Conservation (phyloP, 1,284 basidiomycete genomes). For the Volvariella volvacea region DNA sequence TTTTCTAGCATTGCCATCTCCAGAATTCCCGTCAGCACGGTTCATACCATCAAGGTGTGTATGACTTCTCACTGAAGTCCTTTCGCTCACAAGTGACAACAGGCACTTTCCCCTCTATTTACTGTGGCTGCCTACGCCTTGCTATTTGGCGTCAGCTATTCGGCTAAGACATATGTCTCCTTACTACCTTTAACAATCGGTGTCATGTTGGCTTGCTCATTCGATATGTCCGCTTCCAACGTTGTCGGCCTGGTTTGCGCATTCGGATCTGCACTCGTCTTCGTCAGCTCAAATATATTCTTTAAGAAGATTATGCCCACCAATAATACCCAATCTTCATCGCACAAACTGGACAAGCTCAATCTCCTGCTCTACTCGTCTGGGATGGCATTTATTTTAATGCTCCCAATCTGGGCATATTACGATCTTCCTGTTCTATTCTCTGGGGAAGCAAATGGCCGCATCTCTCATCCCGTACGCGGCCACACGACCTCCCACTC, state of each 20-base stretch:
- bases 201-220: conserved; percentile 96
- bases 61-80: conserved; percentile 1
- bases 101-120: conserved; percentile 96
- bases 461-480: conserved; percentile 43
- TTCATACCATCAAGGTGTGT: conserved; percentile 96
- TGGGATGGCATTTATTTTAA: conserved; percentile 88
- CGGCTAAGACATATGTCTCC: conserved; percentile 86
- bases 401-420: conserved; percentile 92
- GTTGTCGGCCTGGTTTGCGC: conserved; percentile 81
- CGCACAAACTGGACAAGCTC: conserved; percentile 91
- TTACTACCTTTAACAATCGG: conserved; percentile 92
- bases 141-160: conserved; percentile 91
- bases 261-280: conserved; percentile 91
- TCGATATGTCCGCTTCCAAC: conserved; percentile 85
- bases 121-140: conserved; percentile 93
- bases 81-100: conserved; percentile 6
- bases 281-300: conserved; percentile 98
- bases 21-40: conserved; percentile 93
- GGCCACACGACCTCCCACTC: conserved; percentile 45
- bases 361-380: conserved; percentile 95
- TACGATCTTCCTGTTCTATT: conserved; percentile 73
- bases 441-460: conserved; percentile 26
- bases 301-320: conserved; percentile 98
- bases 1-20: conserved; percentile 96
- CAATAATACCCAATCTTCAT: conserved; percentile 26